A percentile compares a stretch with the other conserved stretches of the same genome.
phyloP scores from a whole-genome alignment of 495 filamentous ascomycete genomes.

The Podospora appendiculata region DNA sequence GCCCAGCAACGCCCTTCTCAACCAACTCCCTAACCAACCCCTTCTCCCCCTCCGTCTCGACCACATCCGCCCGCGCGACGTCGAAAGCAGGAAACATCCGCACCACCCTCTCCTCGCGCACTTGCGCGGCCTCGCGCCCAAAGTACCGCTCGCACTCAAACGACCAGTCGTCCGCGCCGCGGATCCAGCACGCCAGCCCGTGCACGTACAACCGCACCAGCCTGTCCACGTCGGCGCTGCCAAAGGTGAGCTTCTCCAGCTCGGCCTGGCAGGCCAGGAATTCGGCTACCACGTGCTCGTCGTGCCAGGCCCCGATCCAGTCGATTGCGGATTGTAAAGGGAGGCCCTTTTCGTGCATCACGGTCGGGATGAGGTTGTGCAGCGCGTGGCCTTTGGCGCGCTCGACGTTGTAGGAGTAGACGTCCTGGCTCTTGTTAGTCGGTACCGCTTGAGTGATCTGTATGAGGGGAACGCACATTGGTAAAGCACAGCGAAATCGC shows the following conservation, averaged over 20 bases:
- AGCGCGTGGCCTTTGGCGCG: slow-evolving; percentile 6
- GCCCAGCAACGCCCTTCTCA: no score
- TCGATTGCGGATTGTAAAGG: background rate
- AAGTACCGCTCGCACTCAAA: slow-evolving; percentile 5
- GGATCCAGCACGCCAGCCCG: background rate
- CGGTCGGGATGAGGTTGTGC: slow-evolving; percentile 5
- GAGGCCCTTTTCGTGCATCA: slow-evolving; percentile 3
- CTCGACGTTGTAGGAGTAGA: slow-evolving; percentile 10
- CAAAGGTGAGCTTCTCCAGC: background rate
- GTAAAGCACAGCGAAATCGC: background rate
- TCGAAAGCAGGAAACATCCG: background rate
- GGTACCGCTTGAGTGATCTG: background rate
- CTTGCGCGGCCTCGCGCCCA: background rate
- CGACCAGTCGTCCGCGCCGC: slow-evolving; percentile 3
- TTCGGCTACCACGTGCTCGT: background rate
- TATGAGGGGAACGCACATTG: background rate
- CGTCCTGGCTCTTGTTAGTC: background rate
- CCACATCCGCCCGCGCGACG: no score
- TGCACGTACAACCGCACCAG: slow-evolving; percentile 5
- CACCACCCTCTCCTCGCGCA: background rate
- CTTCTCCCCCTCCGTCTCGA: no score
- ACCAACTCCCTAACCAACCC: no score
- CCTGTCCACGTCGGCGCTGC: slow-evolving; percentile 1
- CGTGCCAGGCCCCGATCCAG: slow-evolving; percentile 5
- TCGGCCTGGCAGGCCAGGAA: background rate